Evolutionary conservation across 2,329 filamentous ascomycete species (phyloP).

Genomic region (Trichophyton verrucosum): DNA sequence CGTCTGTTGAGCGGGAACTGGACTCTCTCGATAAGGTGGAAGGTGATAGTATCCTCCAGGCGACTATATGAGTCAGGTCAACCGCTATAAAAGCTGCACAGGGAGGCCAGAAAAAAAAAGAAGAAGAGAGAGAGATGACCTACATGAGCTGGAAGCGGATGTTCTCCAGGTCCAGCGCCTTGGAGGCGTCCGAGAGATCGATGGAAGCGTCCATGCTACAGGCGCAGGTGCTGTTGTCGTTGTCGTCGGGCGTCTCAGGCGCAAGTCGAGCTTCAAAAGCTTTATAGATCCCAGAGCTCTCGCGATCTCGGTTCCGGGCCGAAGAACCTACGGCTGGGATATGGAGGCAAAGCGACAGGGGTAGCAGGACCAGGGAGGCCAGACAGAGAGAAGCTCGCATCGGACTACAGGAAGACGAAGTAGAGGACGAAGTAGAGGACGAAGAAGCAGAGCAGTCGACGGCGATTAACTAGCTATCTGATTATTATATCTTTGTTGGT

Average conservation of each 20-base stretch:
- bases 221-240: not conserved
- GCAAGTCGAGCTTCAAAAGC: not conserved
- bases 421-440: not conserved
- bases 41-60: constrained; percentile 93
- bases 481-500: too few relatives aligned
- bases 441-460: not conserved
- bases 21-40: constrained; percentile 92
- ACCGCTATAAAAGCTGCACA: not conserved
- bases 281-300: constrained; percentile 1
- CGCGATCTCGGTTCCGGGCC: not conserved
- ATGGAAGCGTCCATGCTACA: constrained; percentile 72
- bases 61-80: constrained; percentile 45
- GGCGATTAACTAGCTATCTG: too few relatives aligned
- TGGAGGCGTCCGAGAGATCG: constrained; percentile 70
- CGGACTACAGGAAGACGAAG: not conserved
- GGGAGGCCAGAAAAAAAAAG: not conserved
- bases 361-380: not conserved
- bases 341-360: not conserved
- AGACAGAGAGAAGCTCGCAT: not conserved
- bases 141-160: constrained; percentile 93
- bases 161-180: constrained; percentile 76
- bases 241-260: not conserved
- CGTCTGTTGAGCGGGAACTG: constrained; percentile 87
- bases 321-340: not conserved
- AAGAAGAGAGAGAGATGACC: constrained; percentile 21